phyloP scores from a whole-genome alignment of 2,329 filamentous ascomycete species.

The Fusarium metavorans region DNA sequence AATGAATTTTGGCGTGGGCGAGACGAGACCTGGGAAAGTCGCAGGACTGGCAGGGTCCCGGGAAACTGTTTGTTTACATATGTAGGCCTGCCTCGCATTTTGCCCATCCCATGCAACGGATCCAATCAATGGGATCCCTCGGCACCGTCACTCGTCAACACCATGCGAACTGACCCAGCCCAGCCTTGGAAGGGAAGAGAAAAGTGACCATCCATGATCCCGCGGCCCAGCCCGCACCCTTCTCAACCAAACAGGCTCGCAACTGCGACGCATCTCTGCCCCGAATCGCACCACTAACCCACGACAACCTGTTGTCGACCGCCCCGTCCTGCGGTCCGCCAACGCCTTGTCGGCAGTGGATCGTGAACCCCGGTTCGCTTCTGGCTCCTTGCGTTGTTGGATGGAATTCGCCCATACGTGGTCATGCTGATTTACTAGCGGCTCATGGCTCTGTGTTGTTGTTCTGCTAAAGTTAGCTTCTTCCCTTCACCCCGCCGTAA shows the following conservation, averaged over 20 bases:
- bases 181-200: constrained; percentile 4
- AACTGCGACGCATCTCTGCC: constrained; percentile 28
- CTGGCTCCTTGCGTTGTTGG: neutral
- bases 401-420: neutral
- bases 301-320: constrained; percentile 40
- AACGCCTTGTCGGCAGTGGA: constrained; percentile 36
- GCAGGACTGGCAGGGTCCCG: neutral
- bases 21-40: constrained; percentile 3
- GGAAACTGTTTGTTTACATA: constrained; percentile 41
- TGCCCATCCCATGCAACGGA: neutral
- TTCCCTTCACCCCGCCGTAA: constrained; percentile 3
- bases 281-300: constrained; percentile 40
- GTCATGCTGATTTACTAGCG: constrained; percentile 9
- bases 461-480: neutral
- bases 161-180: constrained; percentile 37
- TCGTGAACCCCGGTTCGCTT: constrained; percentile 18
- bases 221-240: constrained; percentile 32
- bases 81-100: constrained; percentile 15
- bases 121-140: constrained; percentile 17
- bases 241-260: constrained; percentile 27
- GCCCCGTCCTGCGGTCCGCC: constrained; percentile 19
- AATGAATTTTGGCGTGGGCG: constrained; percentile 9
- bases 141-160: constrained; percentile 28
- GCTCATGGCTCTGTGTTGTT: constrained; percentile 4
- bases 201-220: neutral